Evolutionary conservation across 306 rosid species (phyloP), one percentile per base, ranked within the genome.

Genomic region (Prunus mume): DNA sequence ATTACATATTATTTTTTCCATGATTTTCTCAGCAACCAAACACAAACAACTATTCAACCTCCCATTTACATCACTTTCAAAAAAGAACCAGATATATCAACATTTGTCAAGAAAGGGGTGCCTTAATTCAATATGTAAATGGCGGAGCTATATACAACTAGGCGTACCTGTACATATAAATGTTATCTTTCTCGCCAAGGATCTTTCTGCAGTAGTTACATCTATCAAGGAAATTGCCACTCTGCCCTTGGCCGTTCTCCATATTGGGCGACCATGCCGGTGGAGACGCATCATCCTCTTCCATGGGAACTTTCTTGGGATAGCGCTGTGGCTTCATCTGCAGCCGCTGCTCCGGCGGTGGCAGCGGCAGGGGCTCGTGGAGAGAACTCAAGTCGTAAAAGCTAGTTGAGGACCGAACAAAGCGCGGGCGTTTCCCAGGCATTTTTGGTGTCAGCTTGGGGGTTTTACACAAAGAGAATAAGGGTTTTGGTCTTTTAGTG

Each of bases 101-200:
- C 30, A 57, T 22, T 56, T 57, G 28, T 57, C 63, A 57, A 38
- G 15, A 56, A 56, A 38, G 43, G 43, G 43, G 43, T 38, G 43
- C 43, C 43, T 38, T 38, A 38, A 38, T 38, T 38, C 9, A 38
- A 38, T 38, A 38, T 38, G 43, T 38, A 38, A 38, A 7, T 38
- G 2, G 2, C 43, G 43, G 43, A 38, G 9, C 43, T 38, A 38
- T 38, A 38, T 38, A 7, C 43, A 7, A 6, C 43, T 38, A 6
- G 9, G 43, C 65, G 65, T 60, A 72, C 67, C 66, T 72, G 27
- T 73, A 73, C 76, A 73, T 73, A 12, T 73, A 73, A 63, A 73
- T 43, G 56, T 73, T 30, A 19, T 73, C 68, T 3, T 73, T 43
- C 15, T 22, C 56, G 2, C 56, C 45, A 4, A 73, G 30, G 56